Percentiles rank a stretch among this genome's conserved stretches.
Conservation (phyloP, 202 grass and related monocot genomes). For the Zoysia matrella region DNA sequence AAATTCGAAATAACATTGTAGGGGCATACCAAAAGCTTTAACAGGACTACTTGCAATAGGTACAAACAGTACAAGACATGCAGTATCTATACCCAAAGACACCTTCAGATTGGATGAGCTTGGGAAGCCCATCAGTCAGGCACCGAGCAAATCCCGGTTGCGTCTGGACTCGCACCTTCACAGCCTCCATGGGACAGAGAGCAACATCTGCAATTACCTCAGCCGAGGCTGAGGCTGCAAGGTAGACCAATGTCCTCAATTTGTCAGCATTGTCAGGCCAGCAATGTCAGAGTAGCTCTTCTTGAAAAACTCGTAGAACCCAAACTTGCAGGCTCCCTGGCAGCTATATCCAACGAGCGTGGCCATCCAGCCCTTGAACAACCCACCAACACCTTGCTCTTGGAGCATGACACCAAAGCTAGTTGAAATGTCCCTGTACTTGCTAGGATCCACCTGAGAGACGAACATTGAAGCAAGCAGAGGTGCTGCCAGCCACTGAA, state of each 20-base stretch:
- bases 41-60: not conserved
- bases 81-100: constrained; percentile 68
- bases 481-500: not conserved
- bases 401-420: constrained; percentile 62
- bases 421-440: constrained; percentile 73
- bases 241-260: constrained; percentile 63
- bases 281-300: constrained; percentile 67
- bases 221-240: constrained; percentile 70
- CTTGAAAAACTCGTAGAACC: constrained; percentile 92
- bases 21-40: constrained; percentile 2
- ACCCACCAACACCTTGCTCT: constrained; percentile 73
- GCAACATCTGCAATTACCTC: constrained; percentile 67
- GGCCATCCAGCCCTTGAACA: constrained; percentile 85
- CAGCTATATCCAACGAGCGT: constrained; percentile 80
- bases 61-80: constrained; percentile 15
- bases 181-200: constrained; percentile 82
- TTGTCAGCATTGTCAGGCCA: constrained; percentile 47
- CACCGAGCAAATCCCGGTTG: constrained; percentile 70
- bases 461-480: constrained; percentile 21
- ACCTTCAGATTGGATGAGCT: constrained; percentile 62
- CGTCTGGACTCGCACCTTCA: constrained; percentile 84
- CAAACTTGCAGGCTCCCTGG: constrained; percentile 88
- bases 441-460: constrained; percentile 72
- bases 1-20: constrained; percentile 34
- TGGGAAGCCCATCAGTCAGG: constrained; percentile 40